Conservation (phyloP, 2,329 filamentous ascomycete genomes). For the Aspergillus niger region DNA sequence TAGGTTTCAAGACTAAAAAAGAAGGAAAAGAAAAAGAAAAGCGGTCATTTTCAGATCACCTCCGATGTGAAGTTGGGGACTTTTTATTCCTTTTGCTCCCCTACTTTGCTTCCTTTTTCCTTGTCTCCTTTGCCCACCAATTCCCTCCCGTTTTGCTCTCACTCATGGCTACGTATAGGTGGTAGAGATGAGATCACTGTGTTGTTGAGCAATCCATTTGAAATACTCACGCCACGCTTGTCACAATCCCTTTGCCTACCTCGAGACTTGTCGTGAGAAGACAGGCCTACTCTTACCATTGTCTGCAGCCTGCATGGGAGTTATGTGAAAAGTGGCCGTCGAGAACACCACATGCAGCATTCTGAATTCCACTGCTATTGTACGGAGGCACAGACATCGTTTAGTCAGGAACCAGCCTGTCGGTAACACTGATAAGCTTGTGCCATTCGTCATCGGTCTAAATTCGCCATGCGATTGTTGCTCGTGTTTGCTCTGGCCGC, state of each 20-base stretch:
- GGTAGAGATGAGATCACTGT: constrained; percentile 13
- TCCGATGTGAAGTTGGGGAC: constrained; percentile 1
- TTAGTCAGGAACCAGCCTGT: neutral
- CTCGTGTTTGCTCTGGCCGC: constrained; percentile 14
- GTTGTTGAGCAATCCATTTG: neutral
- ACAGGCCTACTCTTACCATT: constrained; percentile 1
- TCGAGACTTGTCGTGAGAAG: neutral
- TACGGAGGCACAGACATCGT: constrained; percentile 2
- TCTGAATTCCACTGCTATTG: constrained; percentile 1
- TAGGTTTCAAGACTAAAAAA: constrained; percentile 10
- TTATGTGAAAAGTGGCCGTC: constrained; percentile 13
- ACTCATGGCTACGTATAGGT: constrained; percentile 15
- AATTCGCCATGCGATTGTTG: constrained; percentile 20
- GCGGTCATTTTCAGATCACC: constrained; percentile 4
- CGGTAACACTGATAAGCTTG: neutral
- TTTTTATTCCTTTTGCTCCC: neutral
- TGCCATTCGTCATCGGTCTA: neutral
- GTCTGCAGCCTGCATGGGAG: constrained; percentile 6
- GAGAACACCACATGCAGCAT: constrained; percentile 6
- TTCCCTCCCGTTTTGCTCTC: constrained; percentile 1
- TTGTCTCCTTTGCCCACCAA: neutral
- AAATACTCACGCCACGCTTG: constrained; percentile 19
- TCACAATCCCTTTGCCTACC: neutral
- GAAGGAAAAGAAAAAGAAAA: neutral
- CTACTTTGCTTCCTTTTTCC: constrained; percentile 7